Conservation (phyloP, 1,139 yeast species). For the Fermentozyma sake region DNA sequence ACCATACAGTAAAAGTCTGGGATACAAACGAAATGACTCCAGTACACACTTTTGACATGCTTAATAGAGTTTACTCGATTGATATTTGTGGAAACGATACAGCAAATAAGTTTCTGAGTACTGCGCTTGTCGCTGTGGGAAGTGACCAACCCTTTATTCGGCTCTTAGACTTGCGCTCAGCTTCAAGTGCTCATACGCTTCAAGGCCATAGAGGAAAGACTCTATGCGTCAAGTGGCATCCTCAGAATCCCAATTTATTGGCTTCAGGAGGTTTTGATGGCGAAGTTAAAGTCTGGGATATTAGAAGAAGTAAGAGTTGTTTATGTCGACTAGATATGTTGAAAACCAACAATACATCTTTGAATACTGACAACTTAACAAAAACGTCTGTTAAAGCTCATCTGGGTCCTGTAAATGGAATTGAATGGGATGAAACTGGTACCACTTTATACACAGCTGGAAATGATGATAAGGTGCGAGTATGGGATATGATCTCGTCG, state of each 20-base stretch:
- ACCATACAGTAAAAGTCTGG: constrained; percentile 75
- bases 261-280: constrained; percentile 81
- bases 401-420: constrained; percentile 69
- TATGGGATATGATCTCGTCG: constrained; percentile 61
- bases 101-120: too few species aligned
- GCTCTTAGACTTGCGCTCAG: constrained; percentile 65
- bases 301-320: constrained; percentile 63
- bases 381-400: constrained; percentile 56
- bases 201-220: constrained; percentile 63
- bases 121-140: constrained; percentile 63
- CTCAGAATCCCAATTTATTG: constrained; percentile 53
- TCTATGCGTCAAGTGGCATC: constrained; percentile 73
- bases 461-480: constrained; percentile 68
- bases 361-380: constrained; percentile 22
- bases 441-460: constrained; percentile 60
- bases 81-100: constrained; percentile 31
- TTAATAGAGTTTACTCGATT: constrained; percentile 48
- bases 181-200: constrained; percentile 67
- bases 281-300: constrained; percentile 68
- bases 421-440: constrained; percentile 67
- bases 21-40: constrained; percentile 62
- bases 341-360: constrained; percentile 21
- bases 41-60: constrained; percentile 61
- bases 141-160: constrained; percentile 68
- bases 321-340: constrained; percentile 56